phyloP scores from a whole-genome alignment of 2,329 filamentous ascomycete species.

The Sporothrix euskadiensis region DNA sequence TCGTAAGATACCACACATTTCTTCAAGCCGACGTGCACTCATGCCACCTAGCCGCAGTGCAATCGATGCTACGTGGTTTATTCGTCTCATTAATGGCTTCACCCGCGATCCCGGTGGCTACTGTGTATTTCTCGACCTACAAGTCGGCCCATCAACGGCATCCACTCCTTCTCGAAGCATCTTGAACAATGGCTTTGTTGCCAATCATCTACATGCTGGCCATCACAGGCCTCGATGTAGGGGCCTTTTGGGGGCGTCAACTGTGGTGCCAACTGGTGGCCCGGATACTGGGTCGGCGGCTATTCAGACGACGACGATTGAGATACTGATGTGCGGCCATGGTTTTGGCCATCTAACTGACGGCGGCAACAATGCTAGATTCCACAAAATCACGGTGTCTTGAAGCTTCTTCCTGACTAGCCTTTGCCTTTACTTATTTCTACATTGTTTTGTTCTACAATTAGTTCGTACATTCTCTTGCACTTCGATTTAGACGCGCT shows the following conservation, averaged over 20 bases:
- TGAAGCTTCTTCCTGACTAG: background rate
- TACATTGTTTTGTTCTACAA: background rate
- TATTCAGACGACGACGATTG: background rate
- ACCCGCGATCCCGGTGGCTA: background rate
- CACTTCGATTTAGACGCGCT: background rate
- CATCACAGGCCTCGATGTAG: background rate
- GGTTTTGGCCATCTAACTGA: background rate
- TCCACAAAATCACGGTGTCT: no score
- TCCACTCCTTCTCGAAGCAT: background rate
- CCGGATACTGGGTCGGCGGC: background rate
- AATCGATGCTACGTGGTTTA: background rate
- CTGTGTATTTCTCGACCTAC: background rate
- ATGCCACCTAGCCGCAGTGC: no score
- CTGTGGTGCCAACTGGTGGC: background rate
- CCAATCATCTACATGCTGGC: background rate
- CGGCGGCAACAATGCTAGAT: no score
- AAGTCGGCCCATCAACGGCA: background rate
- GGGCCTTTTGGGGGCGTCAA: background rate
- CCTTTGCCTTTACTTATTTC: background rate
- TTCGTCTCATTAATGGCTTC: background rate
- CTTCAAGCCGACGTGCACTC: no score
- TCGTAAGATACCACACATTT: background rate
- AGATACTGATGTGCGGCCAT: background rate
- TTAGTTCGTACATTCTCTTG: no score
- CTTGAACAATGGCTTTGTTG: background rate